These are phyloP conservation scores for Diplodia corticola DNA, from an alignment of 2,329 filamentous ascomycete species.

Conservation along the genomic window DNA sequence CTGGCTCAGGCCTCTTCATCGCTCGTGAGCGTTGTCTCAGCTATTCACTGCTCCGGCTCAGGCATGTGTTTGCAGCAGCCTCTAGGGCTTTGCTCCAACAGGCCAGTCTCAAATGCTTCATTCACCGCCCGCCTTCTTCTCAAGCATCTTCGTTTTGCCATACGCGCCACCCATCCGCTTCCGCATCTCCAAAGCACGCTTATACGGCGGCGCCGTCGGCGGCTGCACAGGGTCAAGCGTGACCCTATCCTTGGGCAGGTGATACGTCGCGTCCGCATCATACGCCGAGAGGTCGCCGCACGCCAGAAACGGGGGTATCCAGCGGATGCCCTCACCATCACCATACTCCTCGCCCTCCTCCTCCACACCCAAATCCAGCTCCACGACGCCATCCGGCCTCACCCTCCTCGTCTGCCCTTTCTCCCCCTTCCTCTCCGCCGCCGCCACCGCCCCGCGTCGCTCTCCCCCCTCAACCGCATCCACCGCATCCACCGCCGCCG, in stretches of 20 bases:
- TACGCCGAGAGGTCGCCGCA: constrained; percentile 94
- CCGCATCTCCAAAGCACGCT: constrained; percentile 81
- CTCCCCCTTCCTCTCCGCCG: constrained; percentile 46
- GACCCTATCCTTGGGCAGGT: constrained; percentile 80
- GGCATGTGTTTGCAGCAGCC: not conserved
- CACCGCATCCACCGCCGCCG: too few relatives aligned
- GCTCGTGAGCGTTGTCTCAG: not conserved
- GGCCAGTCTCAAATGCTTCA: not conserved
- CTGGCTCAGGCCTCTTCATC: not conserved
- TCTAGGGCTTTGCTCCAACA: not conserved
- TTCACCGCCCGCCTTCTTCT: not conserved
- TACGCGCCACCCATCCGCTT: constrained; percentile 75
- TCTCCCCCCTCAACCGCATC: too few relatives aligned
- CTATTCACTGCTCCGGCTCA: not conserved
- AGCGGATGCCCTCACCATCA: constrained; percentile 56
- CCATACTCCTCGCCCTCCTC: constrained; percentile 40
- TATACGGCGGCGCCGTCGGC: constrained; percentile 94
- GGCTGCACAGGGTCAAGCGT: constrained; percentile 91
- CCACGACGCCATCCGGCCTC: constrained; percentile 50
- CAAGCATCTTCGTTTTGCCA: constrained; percentile 62
- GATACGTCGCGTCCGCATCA: constrained; percentile 93
- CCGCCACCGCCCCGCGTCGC: constrained; percentile 60
- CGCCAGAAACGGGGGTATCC: constrained; percentile 96
- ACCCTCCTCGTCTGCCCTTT: constrained; percentile 30
- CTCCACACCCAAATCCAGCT: constrained; percentile 48